Evolutionary conservation across 2,329 filamentous ascomycete genomes (phyloP), one percentile per base, ranked within the genome.

Genomic region (Arachnomyces sp.): DNA sequence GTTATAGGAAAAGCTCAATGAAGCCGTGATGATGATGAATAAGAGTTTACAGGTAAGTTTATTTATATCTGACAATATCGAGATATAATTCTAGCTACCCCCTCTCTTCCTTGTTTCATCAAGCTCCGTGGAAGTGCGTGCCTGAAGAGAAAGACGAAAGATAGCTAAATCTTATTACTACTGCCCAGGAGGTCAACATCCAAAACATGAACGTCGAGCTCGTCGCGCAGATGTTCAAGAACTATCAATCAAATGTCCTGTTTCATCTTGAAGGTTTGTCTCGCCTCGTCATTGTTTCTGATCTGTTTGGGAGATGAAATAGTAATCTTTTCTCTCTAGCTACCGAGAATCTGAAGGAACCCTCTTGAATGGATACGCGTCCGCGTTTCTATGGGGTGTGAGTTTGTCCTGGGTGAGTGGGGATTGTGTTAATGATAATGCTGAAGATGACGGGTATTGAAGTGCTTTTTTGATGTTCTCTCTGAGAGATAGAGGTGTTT

Each of bases 201-300:
- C 86, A 95, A 56, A 98, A 96, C 63, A 95, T 96, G 88, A 94
- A 98, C 59, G 87, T 95, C 28, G 92, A 96, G 67, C 75, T 96
- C 2, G 92, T 96, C 4, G 89, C 90, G 1, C 90, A 96, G 60
- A 98, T 98, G 92, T 98, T 96, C 73, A 95, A 96, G 71, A 98
- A 96, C 67, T 98, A 98, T 62, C 89, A 95, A 63, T 95, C 88
- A 8, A 98, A 96, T 54, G 90, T 96, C 11, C 70, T 96, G 4
- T 96, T 98, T 62, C 92, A 98, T 55, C 74, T 98, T 4, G 92
- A 96, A 80, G 92, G 92, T 93, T 71, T 50, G 61, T 37, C 29
- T 31, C 18, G 7, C 13, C 18, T 15, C 13, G 12, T 15, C 17
- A 12, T 32, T 4, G 6, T 12, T 8, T 30, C 7, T 4, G 15